Conservation (phyloP, 2,329 filamentous ascomycete genomes). For the Cercospora sojina region DNA sequence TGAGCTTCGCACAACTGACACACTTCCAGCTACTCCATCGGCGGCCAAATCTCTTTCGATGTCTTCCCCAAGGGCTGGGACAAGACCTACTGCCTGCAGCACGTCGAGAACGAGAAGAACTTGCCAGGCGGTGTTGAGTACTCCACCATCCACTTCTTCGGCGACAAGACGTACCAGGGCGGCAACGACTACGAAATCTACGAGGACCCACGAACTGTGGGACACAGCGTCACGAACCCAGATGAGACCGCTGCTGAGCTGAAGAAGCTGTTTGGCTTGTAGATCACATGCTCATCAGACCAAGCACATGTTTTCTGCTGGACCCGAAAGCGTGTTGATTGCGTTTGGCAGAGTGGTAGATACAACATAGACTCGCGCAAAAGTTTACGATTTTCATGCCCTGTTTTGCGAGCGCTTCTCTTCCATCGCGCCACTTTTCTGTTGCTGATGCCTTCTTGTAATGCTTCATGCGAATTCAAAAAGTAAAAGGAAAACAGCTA, state of each 20-base stretch:
- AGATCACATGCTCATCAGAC: background rate
- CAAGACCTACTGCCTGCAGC: constrained; percentile 93
- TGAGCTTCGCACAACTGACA: background rate
- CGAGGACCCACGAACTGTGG: constrained; percentile 73
- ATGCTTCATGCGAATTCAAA: too few relatives aligned
- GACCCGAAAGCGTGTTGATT: background rate
- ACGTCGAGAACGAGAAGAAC: constrained; percentile 75
- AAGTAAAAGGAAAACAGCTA: too few relatives aligned
- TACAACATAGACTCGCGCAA: background rate
- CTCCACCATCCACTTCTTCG: constrained; percentile 94
- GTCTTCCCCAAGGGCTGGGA: constrained; percentile 97
- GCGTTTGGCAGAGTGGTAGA: background rate
- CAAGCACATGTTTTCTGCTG: background rate
- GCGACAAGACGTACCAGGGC: constrained; percentile 87
- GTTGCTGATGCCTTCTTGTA: background rate
- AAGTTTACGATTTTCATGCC: background rate
- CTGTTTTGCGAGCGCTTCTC: background rate
- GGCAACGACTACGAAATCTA: constrained; percentile 98
- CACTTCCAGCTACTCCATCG: constrained; percentile 74
- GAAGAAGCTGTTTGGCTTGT: constrained; percentile 68
- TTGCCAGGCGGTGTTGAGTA: constrained; percentile 69
- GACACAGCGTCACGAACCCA: constrained; percentile 78
- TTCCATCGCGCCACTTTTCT: background rate
- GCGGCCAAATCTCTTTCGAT: constrained; percentile 97
- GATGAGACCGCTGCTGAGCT: constrained; percentile 78